A percentile compares a stretch with the other conserved stretches of the same genome.
phyloP scores from a whole-genome alignment of 1,284 basidiomycete species.

The Cryptococcus sp. region DNA sequence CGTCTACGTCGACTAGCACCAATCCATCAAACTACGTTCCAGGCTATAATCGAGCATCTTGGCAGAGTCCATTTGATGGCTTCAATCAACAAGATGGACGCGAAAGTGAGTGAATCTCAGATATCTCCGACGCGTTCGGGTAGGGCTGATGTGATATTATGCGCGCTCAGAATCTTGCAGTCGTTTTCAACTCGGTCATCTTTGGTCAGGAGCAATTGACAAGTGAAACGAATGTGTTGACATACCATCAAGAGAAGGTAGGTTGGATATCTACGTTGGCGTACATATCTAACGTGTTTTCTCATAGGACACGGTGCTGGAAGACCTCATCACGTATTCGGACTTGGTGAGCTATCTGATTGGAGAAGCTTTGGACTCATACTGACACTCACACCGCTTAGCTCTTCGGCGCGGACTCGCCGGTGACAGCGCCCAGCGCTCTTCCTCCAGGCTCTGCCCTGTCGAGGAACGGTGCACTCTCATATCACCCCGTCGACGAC shows the following conservation, averaged over 20 bases:
- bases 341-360: constrained; percentile 33
- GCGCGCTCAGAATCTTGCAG: constrained; percentile 66
- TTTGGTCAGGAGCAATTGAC: constrained; percentile 87
- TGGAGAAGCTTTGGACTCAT: not conserved
- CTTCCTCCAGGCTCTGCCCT: constrained; percentile 37
- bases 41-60: constrained; percentile 84
- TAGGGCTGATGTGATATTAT: constrained; percentile 38
- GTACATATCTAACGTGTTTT: constrained; percentile 3
- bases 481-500: constrained; percentile 28
- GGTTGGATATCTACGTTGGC: constrained; percentile 7
- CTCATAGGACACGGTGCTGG: constrained; percentile 77
- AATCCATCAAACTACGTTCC: constrained; percentile 87
- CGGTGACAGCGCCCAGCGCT: constrained; percentile 22
- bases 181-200: constrained; percentile 75
- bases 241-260: constrained; percentile 72
- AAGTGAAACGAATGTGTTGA: constrained; percentile 70
- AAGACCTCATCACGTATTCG: constrained; percentile 76
- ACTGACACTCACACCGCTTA: constrained; percentile 1
- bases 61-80: constrained; percentile 69
- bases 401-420: constrained; percentile 48
- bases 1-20: constrained; percentile 81
- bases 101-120: constrained; percentile 58
- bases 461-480: constrained; percentile 30
- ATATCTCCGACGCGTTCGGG: constrained; percentile 44
- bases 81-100: constrained; percentile 91